Percentiles rank a stretch among this genome's conserved stretches.
phyloP scores from a whole-genome alignment of 495 filamentous ascomycete genomes.

The Aspergillus mulundensis region DNA sequence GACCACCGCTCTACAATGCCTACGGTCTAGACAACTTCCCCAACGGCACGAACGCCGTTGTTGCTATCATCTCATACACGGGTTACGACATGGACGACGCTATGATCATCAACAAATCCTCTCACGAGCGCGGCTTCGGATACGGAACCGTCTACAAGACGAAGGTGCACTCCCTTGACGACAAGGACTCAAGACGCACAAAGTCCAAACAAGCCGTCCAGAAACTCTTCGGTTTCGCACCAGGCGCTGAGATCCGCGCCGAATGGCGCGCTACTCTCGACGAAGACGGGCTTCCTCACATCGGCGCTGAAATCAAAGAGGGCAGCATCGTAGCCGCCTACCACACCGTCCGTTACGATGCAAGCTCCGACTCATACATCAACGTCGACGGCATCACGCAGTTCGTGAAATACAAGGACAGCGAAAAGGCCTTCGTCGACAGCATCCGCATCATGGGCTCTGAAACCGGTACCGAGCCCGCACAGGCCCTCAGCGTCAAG shows the following conservation, averaged over 20 bases:
- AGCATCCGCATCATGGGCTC: constrained; percentile 86
- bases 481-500: constrained; percentile 84
- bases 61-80: constrained; percentile 97
- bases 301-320: constrained; percentile 70
- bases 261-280: constrained; percentile 68
- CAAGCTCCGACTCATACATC: constrained; percentile 50
- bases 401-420: constrained; percentile 86
- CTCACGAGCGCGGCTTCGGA: constrained; percentile 95
- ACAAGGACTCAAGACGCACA: constrained; percentile 57
- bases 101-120: constrained; percentile 98
- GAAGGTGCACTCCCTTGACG: constrained; percentile 77
- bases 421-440: constrained; percentile 82
- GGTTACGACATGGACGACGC: constrained; percentile 99
- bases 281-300: constrained; percentile 76
- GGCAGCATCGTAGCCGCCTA: constrained; percentile 84
- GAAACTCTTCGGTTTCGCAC: constrained; percentile 84
- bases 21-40: constrained; percentile 98
- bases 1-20: constrained; percentile 86
- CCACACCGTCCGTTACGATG: constrained; percentile 80
- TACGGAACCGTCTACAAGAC: constrained; percentile 97
- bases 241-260: constrained; percentile 60
- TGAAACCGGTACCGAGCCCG: constrained; percentile 74
- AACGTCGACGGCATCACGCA: constrained; percentile 78
- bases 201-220: constrained; percentile 53
- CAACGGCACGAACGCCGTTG: constrained; percentile 93